Evolutionary conservation across 2,329 filamentous ascomycete species (phyloP), one percentile per base, ranked within the genome.

Genomic region (Diatrype stigma): DNA sequence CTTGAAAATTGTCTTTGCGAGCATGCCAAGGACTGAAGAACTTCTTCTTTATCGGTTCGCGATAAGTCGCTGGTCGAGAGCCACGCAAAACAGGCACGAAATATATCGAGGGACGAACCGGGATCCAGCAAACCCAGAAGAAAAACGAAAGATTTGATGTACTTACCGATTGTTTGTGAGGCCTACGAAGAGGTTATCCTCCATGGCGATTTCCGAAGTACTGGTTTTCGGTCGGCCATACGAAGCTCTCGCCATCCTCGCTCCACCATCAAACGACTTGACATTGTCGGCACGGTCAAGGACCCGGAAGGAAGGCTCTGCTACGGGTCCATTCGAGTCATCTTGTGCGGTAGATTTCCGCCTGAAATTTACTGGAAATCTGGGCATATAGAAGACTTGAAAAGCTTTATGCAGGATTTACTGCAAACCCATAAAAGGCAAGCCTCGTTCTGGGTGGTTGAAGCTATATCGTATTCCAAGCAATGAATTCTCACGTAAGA

Each of bases 311-410:
- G 80, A 82, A 19, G 78, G 72, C 51, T 75, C 73, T 55, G 72
- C 67, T 67, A 73, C 61, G 60, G 73, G 63, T 35, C 65, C 77
- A 77, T 81, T 74, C 54, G 80, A 76, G 55, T 78, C 67, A 56
- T 76, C 78, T 57, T 80, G 76, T 54, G 75, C 77, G 73, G 77
- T 75, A 56, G 79, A 81, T 72, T 78, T 83, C 74, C 81, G 80
- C 78, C 78, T 74, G 56, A 84, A 84, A 56, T 75, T 71, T 64
- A 78, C 77, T 55, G 79, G 77, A 68, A 84, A 84, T 71, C 78
- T 81, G 80, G 78, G 78, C 81, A 84, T 84, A 68, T 76, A 76
- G 72, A 70, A 65, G 54, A 63, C 60, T 55, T 63, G 57, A 26
- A 44, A 47, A 54, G 54, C 56, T n/a, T 48, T 48, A 48, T 49